phyloP scores from a whole-genome alignment of 2,329 filamentous ascomycete genomes.

The Epichloe brachyelytri region DNA sequence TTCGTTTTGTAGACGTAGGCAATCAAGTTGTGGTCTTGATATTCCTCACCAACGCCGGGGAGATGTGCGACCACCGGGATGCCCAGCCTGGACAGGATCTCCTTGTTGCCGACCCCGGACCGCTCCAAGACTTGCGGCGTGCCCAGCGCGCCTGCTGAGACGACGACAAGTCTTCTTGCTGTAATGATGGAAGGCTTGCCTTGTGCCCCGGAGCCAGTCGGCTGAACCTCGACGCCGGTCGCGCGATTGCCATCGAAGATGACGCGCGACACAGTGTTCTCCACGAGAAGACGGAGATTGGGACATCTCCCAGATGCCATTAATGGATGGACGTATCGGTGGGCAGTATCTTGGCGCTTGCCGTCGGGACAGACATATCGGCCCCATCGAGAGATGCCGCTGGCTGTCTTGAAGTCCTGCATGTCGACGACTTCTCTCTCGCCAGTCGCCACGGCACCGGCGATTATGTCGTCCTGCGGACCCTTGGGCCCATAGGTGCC shows the following conservation, averaged over 20 bases:
- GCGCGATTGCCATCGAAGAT: slow-evolving; percentile 39
- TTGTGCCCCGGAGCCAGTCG: slow-evolving; percentile 12
- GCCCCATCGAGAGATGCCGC: slow-evolving; percentile 17
- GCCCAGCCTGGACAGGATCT: slow-evolving; percentile 32
- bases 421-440: slow-evolving; percentile 37
- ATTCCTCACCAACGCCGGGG: slow-evolving; percentile 39
- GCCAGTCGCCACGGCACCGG: slow-evolving; percentile 30
- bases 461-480: slow-evolving; percentile 35
- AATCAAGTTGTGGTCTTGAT: slow-evolving; percentile 43
- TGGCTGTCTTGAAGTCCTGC: slow-evolving; percentile 32
- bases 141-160: slow-evolving; percentile 34
- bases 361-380: slow-evolving; percentile 34
- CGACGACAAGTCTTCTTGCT: slow-evolving; percentile 18
- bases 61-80: slow-evolving; percentile 33
- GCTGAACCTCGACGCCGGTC: slow-evolving; percentile 44
- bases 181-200: slow-evolving; percentile 10
- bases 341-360: slow-evolving; percentile 44
- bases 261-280: slow-evolving; percentile 42
- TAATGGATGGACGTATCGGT: slow-evolving; percentile 28
- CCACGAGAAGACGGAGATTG: slow-evolving; percentile 46
- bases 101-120: slow-evolving; percentile 44
- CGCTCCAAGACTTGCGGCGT: slow-evolving; percentile 46
- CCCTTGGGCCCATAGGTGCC: slow-evolving; percentile 29
- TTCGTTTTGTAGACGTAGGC: slow-evolving; percentile 34
- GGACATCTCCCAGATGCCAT: slow-evolving; percentile 27